A percentile compares a stretch with the other conserved stretches of the same genome.
Evolutionary conservation across 139 green algal genomes (phyloP).

Genomic region (Ettlia oleoabundans): DNA sequence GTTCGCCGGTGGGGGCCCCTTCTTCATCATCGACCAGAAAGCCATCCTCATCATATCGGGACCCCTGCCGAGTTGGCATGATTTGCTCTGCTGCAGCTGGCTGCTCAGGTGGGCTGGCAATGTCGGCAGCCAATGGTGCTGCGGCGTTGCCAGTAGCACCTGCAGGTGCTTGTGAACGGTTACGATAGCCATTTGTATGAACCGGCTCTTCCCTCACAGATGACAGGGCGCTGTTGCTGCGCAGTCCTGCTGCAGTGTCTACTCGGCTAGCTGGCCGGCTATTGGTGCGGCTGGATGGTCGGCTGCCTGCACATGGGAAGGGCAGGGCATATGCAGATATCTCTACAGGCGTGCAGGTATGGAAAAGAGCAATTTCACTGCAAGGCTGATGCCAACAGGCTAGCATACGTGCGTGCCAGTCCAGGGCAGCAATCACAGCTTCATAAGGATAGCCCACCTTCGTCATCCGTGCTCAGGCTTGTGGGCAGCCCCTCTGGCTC

Average conservation of each 20-base stretch:
- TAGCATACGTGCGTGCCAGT: no score
- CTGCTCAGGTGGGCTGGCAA: neutral
- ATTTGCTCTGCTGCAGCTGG: neutral
- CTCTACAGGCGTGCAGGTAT: no score
- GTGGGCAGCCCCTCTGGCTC: neutral
- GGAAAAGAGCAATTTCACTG: no score
- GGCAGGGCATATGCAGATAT: no score
- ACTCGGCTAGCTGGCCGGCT: neutral
- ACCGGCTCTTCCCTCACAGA: neutral
- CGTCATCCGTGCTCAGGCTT: conserved; percentile 27
- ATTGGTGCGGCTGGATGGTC: conserved; percentile 4
- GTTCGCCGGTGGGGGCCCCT: neutral
- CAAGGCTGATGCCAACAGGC: neutral
- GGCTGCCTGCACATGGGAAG: neutral
- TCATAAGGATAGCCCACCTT: neutral
- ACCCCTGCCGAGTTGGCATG: neutral
- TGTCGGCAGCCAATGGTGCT: neutral
- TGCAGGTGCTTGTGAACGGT: no score
- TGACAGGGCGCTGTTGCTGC: neutral
- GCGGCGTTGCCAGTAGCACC: no score
- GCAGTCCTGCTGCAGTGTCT: neutral
- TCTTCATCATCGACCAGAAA: neutral
- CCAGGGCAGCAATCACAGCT: neutral
- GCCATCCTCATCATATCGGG: neutral
- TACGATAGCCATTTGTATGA: no score